Evolutionary conservation across 2,329 filamentous ascomycete species (phyloP), one percentile per base, ranked within the genome.

Genomic region (Colletotrichum destructivum): DNA sequence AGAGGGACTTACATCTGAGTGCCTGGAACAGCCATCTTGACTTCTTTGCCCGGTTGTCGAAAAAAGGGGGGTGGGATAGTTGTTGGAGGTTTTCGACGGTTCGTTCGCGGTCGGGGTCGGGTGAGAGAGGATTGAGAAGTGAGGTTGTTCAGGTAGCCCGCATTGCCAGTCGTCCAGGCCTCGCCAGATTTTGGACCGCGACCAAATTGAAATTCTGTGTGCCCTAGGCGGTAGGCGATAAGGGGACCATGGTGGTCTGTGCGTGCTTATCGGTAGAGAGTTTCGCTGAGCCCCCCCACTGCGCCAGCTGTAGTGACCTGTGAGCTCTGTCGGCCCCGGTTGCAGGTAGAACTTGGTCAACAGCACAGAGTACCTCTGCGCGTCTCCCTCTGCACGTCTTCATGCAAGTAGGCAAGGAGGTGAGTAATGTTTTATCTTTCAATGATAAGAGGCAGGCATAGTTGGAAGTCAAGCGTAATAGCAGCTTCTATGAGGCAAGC

Each of bases 11-110:
- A 90, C 88, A 90, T 90, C 83, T 90, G 88, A 82, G 87, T 83
- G 82, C 88, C 88, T 78, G 88, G 86, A 81, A 86, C 84, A 85
- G 88, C 87, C 88, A 90, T 90, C 77, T 84, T 90, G 86, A 83
- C 82, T 81, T 74, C 77, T 77, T 79, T 77, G 74, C 69, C 76
- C 68, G 73, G 61, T 46, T 72, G 72, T 74, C 68, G 65, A 73
- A 61, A 57, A 56, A 56, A 56, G 40, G 55, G 56, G 68, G 61
- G 42, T 54, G 63, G 69, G 66, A 62, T 65, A 75, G 76, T 80
- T 78, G 77, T 81, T 77, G 76, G 79, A 78, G 81, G 79, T 78
- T 82, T 35, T 63, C 77, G 78, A 80, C 77, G 79, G 80, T 79
- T 78, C 75, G 54, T 56, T 56, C 54, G 54, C 78, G 77, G 49